Evolutionary conservation across 2,329 filamentous ascomycete genomes (phyloP).

Genomic region (Ceratocystis colombiana): DNA sequence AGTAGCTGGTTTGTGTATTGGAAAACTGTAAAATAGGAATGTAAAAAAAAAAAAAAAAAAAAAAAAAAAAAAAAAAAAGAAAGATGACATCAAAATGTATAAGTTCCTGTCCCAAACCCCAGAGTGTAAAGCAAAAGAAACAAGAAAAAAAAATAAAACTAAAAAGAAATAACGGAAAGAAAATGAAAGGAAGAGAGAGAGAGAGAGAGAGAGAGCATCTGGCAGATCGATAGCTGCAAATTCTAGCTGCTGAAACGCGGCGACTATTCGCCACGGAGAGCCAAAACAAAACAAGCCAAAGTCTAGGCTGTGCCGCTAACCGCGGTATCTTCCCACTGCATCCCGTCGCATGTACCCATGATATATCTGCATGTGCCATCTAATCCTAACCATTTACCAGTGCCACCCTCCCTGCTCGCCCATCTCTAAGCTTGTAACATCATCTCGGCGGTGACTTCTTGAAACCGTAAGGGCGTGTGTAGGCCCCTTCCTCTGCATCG

Average conservation of each 20-base stretch:
- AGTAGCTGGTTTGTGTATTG: background rate
- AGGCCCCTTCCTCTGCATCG: background rate
- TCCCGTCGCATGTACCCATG: no score
- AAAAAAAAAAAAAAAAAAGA: background rate
- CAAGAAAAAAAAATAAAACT: slow-evolving; percentile 24
- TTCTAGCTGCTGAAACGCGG: no score
- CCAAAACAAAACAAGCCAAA: no score
- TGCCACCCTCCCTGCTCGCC: no score
- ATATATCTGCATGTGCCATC: no score
- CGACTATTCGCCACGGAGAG: no score
- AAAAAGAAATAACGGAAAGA: background rate
- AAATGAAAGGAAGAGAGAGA: background rate
- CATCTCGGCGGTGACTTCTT: background rate
- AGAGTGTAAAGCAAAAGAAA: slow-evolving; percentile 1
- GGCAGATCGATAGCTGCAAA: background rate
- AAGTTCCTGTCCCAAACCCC: background rate
- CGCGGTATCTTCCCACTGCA: no score
- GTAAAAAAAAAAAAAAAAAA: background rate
- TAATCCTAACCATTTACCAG: no score
- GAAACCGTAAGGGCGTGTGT: background rate
- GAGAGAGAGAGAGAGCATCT: background rate
- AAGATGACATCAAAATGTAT: background rate
- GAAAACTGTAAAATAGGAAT: background rate
- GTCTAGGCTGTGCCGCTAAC: no score
- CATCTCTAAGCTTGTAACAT: background rate